Base-by-base conservation (phyloP, 805 yeast genomes). In the Metschnikowia aberdeeniae region DNA sequence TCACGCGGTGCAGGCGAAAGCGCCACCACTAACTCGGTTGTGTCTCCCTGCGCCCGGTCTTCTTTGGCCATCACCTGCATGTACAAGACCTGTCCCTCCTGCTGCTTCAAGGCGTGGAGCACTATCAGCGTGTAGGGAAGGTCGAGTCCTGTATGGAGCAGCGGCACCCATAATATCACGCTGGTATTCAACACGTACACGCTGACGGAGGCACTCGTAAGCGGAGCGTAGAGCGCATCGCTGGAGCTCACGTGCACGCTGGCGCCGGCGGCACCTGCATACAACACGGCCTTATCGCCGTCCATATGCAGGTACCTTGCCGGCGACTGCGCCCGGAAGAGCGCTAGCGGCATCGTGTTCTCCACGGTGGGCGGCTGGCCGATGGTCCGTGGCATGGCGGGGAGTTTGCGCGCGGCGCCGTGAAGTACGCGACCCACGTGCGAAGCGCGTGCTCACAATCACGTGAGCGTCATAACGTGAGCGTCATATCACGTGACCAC, bases 241-340 rank as follows among this genome's bases (percentile, higher is more conserved):
- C 31, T 51, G 34, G 14, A 66, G 27, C 13, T 37, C 36, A 28
- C 53, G 45, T 20, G 12, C 22, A 47, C 46, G 52, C 12, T 42
- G 28, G 34, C 31, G 20, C 28, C 34, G 27, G 36, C 36, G 4
- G 71, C 72, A 5, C 75, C 76, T 7, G 67, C 72, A 46, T 67
- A 63, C n/a, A 73, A 52, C 33, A 73, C 69, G 46, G 63, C 59
- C 54, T 70, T 67, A 50, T 71, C 76, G 41, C 69, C 62, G 43
- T 57, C 62, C 17, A 52, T 68, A 22, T 62, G 50, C 12, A 71
- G 63, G 51, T 62, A 72, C 36, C 58, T 51, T 30, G 66, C 75
- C 1, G 77, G 76, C 3, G 68, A 65, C 24, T 68, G 66, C 10
- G 67, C 56, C 43, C 61, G 68, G 50, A 63, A 72, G 20, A 56